A percentile compares a stretch with the other conserved stretches of the same genome.
Evolutionary conservation across 352 stramenopile genomes (phyloP).

Genomic region (Phytophthora litchii): DNA sequence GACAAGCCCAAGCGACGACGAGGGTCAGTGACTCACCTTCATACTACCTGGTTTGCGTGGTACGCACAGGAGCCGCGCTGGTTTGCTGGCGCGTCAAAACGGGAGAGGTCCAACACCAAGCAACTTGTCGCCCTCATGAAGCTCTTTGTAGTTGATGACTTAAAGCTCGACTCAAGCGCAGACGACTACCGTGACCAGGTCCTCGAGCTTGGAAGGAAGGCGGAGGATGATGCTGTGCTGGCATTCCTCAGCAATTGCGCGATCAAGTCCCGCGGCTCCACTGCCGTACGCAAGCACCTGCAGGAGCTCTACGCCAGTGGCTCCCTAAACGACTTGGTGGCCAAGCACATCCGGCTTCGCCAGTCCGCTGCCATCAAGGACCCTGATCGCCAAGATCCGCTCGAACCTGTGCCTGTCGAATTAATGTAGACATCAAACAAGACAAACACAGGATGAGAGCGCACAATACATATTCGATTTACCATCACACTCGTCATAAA

Average conservation of each 20-base stretch:
- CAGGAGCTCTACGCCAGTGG: background rate
- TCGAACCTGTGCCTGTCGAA: background rate
- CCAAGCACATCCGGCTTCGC: background rate
- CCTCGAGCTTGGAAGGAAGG: background rate
- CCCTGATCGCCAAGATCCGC: constrained; percentile 4
- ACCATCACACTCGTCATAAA: background rate
- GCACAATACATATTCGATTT: too few species aligned
- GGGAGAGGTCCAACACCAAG: constrained; percentile 17
- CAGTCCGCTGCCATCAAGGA: background rate
- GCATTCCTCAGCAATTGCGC: constrained; percentile 1
- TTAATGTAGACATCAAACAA: too few species aligned
- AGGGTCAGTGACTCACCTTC: constrained; percentile 5
- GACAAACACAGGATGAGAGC: too few species aligned
- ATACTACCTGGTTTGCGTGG: constrained; percentile 18
- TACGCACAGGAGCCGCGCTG: constrained; percentile 11
- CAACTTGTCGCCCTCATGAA: constrained; percentile 26
- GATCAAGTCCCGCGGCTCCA: constrained; percentile 5
- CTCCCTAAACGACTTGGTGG: constrained; percentile 1
- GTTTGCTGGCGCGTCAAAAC: constrained; percentile 1
- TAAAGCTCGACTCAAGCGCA: constrained; percentile 2
- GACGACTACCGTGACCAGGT: constrained; percentile 13
- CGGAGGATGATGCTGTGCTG: background rate
- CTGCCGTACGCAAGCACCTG: constrained; percentile 2
- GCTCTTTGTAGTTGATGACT: constrained; percentile 12
- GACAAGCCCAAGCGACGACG: constrained; percentile 9